Percentiles rank a stretch among this genome's conserved stretches.
Conservation (phyloP, 2,329 filamentous ascomycete species). For the Trichoderma koningii region DNA sequence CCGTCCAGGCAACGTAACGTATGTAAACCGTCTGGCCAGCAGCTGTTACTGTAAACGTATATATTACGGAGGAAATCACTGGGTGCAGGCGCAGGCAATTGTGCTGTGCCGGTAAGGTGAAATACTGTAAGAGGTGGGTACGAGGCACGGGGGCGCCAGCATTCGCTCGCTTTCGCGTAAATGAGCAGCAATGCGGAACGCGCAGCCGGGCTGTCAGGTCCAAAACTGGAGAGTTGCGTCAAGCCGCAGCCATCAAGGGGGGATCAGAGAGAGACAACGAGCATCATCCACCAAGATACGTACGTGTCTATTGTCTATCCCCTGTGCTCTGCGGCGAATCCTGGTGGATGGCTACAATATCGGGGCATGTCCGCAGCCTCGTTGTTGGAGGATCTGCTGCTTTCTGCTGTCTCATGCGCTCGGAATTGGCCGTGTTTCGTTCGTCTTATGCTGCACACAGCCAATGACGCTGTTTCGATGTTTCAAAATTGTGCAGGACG, state of each 20-base stretch:
- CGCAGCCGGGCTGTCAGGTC: slow-evolving; percentile 2
- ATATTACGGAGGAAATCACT: too few relatives aligned
- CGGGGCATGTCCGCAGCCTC: slow-evolving; percentile 36
- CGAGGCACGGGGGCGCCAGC: not conserved
- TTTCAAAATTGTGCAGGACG: too few relatives aligned
- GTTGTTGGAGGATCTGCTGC: too few relatives aligned
- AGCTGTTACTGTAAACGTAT: too few relatives aligned
- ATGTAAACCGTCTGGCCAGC: too few relatives aligned
- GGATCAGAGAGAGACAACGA: not conserved
- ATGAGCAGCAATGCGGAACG: slow-evolving; percentile 23
- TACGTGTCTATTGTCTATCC: slow-evolving; percentile 1
- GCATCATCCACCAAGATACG: not conserved
- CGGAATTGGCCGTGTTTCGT: slow-evolving; percentile 3
- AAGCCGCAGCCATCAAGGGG: not conserved
- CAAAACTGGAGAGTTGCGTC: not conserved
- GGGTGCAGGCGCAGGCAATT: too few relatives aligned
- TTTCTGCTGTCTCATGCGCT: too few relatives aligned
- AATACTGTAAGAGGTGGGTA: too few relatives aligned
- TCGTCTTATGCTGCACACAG: not conserved
- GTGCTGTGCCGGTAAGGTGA: too few relatives aligned
- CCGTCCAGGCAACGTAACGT: too few relatives aligned
- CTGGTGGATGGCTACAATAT: slow-evolving; percentile 41
- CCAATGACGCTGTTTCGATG: too few relatives aligned
- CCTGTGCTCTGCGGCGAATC: not conserved
- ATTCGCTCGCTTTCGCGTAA: slow-evolving; percentile 21